phyloP scores from a whole-genome alignment of 495 filamentous ascomycete genomes.

The Talaromyces borbonicus region DNA sequence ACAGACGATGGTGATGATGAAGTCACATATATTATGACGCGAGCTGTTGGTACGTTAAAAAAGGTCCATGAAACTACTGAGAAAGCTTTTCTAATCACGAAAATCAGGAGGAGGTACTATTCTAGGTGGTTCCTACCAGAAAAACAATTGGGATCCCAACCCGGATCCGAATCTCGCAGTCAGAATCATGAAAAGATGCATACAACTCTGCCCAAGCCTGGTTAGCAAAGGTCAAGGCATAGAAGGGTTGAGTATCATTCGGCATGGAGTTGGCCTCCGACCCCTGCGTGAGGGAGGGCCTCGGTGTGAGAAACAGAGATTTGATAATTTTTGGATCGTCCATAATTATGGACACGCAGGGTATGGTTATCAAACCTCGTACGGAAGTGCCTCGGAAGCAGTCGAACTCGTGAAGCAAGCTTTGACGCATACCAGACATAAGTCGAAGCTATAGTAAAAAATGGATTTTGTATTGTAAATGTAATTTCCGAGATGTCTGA shows the following conservation, averaged over 20 bases:
- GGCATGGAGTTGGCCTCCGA: slow-evolving; percentile 81
- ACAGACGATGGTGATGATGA: slow-evolving; percentile 77
- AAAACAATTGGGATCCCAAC: slow-evolving; percentile 70
- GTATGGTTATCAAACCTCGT: slow-evolving; percentile 83
- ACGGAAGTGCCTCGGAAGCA: slow-evolving; percentile 66
- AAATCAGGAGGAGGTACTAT: slow-evolving; percentile 56
- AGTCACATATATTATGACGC: slow-evolving; percentile 78
- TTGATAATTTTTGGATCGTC: slow-evolving; percentile 64
- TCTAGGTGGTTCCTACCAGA: slow-evolving; percentile 80
- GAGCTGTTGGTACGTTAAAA: slow-evolving; percentile 52
- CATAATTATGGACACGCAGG: slow-evolving; percentile 97
- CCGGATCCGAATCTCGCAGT: slow-evolving; percentile 72
- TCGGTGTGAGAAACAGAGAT: slow-evolving; percentile 72
- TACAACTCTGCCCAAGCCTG: slow-evolving; percentile 63
- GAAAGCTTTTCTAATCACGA: no score
- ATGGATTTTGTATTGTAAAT: no score
- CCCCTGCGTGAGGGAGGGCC: slow-evolving; percentile 67
- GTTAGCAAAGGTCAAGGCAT: slow-evolving; percentile 62
- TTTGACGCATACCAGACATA: slow-evolving; percentile 24
- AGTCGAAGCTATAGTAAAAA: slow-evolving; percentile 31
- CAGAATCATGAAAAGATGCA: slow-evolving; percentile 79
- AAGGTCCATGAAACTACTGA: no score
- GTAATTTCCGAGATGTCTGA: no score
- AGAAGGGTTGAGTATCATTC: slow-evolving; percentile 72
- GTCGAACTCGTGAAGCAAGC: slow-evolving; percentile 61